phyloP scores from a whole-genome alignment of 345 rosid species.

The Eucalyptus viminalis region DNA sequence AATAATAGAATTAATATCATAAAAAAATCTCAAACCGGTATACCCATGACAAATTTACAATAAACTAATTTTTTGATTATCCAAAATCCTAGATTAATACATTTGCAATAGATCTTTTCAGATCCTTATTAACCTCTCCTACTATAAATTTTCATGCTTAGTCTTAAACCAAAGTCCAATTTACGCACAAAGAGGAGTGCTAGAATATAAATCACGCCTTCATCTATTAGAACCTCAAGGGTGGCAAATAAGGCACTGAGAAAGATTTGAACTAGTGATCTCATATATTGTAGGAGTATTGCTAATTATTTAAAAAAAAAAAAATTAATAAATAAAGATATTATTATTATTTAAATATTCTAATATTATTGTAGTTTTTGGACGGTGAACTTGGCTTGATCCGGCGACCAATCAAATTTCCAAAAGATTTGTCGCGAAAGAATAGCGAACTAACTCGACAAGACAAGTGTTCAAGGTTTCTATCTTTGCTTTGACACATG shows the following conservation, averaged over 20 bases:
- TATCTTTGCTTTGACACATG: not conserved
- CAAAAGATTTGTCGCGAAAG: not conserved
- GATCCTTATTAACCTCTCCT: not conserved
- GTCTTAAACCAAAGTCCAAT: not conserved
- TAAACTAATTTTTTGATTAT: no score
- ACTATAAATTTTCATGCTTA: not conserved
- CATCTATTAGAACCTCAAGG: not conserved
- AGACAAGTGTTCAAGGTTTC: not conserved
- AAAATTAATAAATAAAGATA: not conserved
- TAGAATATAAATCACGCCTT: not conserved
- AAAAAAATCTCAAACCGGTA: fast-evolving
- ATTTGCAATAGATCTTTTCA: no score
- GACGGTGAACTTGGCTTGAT: not conserved
- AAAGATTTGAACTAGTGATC: not conserved
- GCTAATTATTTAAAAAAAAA: no score
- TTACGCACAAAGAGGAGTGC: not conserved
- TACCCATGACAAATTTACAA: no score
- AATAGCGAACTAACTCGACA: not conserved
- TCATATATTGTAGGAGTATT: not conserved
- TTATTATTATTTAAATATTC: not conserved
- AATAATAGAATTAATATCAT: no score
- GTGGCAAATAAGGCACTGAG: not conserved
- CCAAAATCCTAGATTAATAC: no score
- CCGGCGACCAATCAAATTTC: not conserved
- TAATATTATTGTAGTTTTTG: not conserved